Evolutionary conservation across 1,139 yeast species (phyloP), one percentile per base, ranked within the genome.

Genomic region (Candida tunisiensis): DNA sequence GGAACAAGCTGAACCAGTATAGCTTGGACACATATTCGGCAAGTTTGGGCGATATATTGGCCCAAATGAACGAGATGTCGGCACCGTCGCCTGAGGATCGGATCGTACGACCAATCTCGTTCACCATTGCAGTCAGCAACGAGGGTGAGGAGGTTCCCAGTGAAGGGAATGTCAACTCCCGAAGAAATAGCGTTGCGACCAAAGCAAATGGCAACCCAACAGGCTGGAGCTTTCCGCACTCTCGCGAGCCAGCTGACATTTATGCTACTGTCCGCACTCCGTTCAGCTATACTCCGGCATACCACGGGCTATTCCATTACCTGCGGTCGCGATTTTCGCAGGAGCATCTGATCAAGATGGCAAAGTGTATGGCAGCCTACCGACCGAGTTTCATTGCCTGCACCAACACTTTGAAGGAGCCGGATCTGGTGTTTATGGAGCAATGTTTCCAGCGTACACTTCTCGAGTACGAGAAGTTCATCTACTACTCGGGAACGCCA

Each of bases 331-430:
- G 96, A 28, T 83, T 88, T 45, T 66, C 69, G 28, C 69, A 71
- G 33, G 62, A 62, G 17, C 73, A 75, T 55, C 60, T 85, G 36
- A 75, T 83, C 30, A 67, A 74, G 33, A 77, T 88, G 72, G 88
- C 93, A 3, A 74, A 77, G 41, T 71, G 80, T 8, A 78, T 88
- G 74, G 92, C 95, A 0, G 70, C 73, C 26, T 83, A 83, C 43
- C 57, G 96, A 35, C 95, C 96, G 2, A 71, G 83, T 7, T 85
- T 85, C 47, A 83, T 85, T 40, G 95, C 95, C 2, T 78, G 93
- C 42, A 80, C 93, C 18, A 77, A 80, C 41, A 73, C 91, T 3
- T 54, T 88, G 24, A 79, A 83, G 32, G 93, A 80, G 39, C 92
- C 80, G 27, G 98, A 88, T 47, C 59, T 85, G 45, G 78, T 85